Evolutionary conservation across 1,139 yeast species (phyloP).

Genomic region (Blastobotrys raffinosifermentans): DNA sequence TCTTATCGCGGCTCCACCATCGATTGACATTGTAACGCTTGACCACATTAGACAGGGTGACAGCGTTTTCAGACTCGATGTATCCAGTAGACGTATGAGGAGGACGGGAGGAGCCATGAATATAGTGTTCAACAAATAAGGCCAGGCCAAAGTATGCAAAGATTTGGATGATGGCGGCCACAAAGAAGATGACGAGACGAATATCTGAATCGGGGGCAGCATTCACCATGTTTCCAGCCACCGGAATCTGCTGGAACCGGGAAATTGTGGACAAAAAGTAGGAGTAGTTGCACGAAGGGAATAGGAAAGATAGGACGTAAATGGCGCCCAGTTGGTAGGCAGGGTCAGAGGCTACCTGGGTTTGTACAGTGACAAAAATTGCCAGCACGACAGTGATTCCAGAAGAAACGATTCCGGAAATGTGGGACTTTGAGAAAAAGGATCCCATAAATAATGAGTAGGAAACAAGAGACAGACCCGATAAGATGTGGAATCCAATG

Average conservation of each 20-base stretch:
- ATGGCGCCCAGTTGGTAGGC: conserved; percentile 24
- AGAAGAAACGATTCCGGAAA: conserved; percentile 34
- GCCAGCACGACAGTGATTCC: conserved; percentile 32
- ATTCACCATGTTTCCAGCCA: conserved; percentile 24
- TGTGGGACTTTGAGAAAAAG: conserved; percentile 30
- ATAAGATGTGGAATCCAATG: conserved; percentile 31
- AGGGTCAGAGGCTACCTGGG: conserved; percentile 25
- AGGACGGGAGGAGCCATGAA: conserved; percentile 24
- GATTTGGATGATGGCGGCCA: conserved; percentile 30
- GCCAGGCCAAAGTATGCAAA: conserved; percentile 25
- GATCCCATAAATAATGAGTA: conserved; percentile 31
- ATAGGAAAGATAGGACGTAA: conserved; percentile 29
- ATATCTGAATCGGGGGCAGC: conserved; percentile 27
- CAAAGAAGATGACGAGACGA: conserved; percentile 27
- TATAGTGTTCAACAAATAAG: conserved; percentile 20
- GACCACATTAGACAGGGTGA: conserved; percentile 19
- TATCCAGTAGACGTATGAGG: conserved; percentile 11
- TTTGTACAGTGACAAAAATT: conserved; percentile 30
- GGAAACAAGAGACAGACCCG: conserved; percentile 31
- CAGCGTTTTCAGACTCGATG: conserved; percentile 17
- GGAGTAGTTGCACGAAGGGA: conserved; percentile 35
- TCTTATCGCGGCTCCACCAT: conserved; percentile 10
- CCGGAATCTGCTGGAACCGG: conserved; percentile 23
- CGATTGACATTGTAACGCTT: conserved; percentile 23
- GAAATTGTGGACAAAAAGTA: conserved; percentile 29